Evolutionary conservation across 106 monocot species (phyloP).

Genomic region (Vanilla planifolia): DNA sequence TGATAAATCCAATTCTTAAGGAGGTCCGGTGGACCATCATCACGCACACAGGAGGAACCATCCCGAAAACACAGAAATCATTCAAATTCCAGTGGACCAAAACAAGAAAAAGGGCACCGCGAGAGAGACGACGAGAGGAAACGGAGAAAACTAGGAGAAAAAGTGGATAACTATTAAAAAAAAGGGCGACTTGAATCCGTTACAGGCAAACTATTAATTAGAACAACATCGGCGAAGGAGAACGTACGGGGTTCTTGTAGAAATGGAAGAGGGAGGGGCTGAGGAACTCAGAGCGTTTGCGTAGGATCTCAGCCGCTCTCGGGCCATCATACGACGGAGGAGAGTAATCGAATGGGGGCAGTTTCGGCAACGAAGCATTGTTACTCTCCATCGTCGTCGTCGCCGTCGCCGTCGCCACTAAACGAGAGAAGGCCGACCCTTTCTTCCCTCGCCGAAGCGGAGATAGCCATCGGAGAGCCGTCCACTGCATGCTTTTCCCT

Average conservation of each 20-base stretch:
- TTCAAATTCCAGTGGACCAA: neutral
- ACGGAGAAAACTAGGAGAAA: neutral
- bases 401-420: neutral
- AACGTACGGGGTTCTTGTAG: constrained; percentile 72
- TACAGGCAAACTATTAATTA: neutral
- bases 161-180: neutral
- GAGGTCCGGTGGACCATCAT: too few relatives aligned
- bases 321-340: constrained; percentile 81
- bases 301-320: constrained; percentile 48
- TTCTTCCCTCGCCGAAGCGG: neutral
- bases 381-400: neutral
- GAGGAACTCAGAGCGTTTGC: constrained; percentile 61
- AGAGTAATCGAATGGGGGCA: constrained; percentile 68
- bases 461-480: constrained; percentile 3
- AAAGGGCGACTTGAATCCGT: neutral
- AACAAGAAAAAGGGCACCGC: neutral
- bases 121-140: neutral
- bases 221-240: neutral
- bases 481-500: too few relatives aligned
- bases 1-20: too few relatives aligned
- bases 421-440: neutral
- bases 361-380: constrained; percentile 27
- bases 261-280: constrained; percentile 80
- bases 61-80: neutral
- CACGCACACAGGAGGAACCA: neutral